Evolutionary conservation across 352 stramenopile species (phyloP), one percentile per base, ranked within the genome.

Genomic region (Phytophthora crassamura): DNA sequence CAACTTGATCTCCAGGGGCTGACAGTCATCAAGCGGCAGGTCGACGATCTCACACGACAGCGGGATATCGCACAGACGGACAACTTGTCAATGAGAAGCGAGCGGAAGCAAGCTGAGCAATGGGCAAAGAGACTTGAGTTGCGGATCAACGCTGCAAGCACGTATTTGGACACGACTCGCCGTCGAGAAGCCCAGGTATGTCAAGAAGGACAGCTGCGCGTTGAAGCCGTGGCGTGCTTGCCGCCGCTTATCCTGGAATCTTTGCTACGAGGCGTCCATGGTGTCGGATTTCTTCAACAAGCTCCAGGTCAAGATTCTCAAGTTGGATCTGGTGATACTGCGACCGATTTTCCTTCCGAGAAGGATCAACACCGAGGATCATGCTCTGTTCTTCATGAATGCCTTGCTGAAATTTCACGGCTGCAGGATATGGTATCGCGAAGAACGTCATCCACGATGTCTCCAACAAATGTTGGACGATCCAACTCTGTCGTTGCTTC

Each of bases 171-270:
- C 33, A 75, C 68, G 18, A 89, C 64, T 20, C 63, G 57, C 15
- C 60, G 69, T 12, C 82, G 84, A 18, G 82, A 91, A 41, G 69
- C 62, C 10, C 54, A 82, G 4, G 77, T 93, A 11, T 88, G 74
- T 5, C 78, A 82, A 30, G 84, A 93, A 66, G 79, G 78, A 1
- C 80, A 90, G 50, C 54, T 93, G 6, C 78, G 82, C 1, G 80
- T 87, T 4, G 84, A 91, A 65, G 82, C 82, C 20, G 80, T 73
- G 33, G 82, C 82, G 4, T 89, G 86, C 55, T 38, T 93, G 2
- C 81, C 80, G 0, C 73, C 80, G 8, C 74, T 90, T 18, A 75
- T 93, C 8, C 71, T 93, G 11, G 82, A 91, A 53, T 91, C 84
- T 14, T 63, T 93, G 15, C 54, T 93, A 18, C 76, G 84, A 9